phyloP scores from a whole-genome alignment of 2,329 filamentous ascomycete species.

The Hypoxylon sp. region DNA sequence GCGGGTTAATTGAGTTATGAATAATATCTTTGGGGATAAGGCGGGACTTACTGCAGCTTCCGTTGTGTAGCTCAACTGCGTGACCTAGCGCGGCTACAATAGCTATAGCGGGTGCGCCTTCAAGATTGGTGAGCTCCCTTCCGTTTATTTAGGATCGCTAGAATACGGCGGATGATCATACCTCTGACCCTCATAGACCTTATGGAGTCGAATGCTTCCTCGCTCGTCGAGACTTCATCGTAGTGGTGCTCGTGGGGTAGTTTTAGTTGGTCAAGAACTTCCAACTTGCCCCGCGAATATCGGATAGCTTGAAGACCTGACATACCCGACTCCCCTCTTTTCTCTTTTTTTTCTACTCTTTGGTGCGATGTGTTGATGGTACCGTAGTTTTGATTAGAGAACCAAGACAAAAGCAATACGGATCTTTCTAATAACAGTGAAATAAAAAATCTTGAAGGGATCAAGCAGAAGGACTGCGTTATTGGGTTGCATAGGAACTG shows the following conservation, averaged over 20 bases:
- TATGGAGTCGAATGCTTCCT: constrained; percentile 87
- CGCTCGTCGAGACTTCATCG: constrained; percentile 77
- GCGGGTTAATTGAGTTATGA: constrained; percentile 6
- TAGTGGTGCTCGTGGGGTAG: constrained; percentile 86
- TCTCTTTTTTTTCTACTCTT: background rate
- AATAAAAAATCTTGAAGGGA: background rate
- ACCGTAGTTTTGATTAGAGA: background rate
- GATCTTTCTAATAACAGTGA: background rate
- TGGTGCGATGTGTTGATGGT: background rate
- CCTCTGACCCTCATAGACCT: constrained; percentile 82
- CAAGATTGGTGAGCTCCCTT: constrained; percentile 13
- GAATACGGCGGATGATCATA: constrained; percentile 34
- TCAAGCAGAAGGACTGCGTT: background rate
- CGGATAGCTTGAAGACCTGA: constrained; percentile 82
- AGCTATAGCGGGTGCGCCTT: constrained; percentile 92
- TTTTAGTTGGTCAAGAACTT: constrained; percentile 87
- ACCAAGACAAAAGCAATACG: background rate
- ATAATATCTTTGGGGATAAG: background rate
- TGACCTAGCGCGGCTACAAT: constrained; percentile 95
- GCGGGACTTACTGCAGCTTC: constrained; percentile 60
- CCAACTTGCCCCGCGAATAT: constrained; percentile 78
- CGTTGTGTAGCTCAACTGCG: constrained; percentile 83
- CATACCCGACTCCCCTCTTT: constrained; percentile 58
- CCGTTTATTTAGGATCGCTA: background rate
- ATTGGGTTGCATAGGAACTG: background rate